Evolutionary conservation across 305 asterid genomes (phyloP), one percentile per base, ranked within the genome.

Genomic region (Petunia hybrid): DNA sequence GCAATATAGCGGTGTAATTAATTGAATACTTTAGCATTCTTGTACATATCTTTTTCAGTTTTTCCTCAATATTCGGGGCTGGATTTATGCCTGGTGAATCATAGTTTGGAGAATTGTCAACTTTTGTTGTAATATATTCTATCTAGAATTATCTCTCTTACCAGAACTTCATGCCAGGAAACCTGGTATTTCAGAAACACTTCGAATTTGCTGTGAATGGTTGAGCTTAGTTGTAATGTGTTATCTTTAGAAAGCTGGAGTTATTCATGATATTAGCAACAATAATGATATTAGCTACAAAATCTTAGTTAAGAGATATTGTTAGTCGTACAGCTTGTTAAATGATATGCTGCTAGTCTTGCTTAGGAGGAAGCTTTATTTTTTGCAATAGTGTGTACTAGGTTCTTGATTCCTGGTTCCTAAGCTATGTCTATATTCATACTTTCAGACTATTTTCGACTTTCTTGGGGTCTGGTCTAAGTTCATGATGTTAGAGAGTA

Each of bases 1-100:
- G 63, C 53, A 51, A 74, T 53, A 74, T 51, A 45, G 60, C 77
- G 31, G 42, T 42, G 12, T 73, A 51, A 53, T 51, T 71, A 12
- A 31, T 35, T 57, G 35, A 57, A 2, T 70, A 14, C 8, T 2
- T 70, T 45, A 10, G 36, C 42, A 71, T 71, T 51, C 63, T 51
- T 42, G 35, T 35, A 51, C 53, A 73, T 51, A 7, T 35, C 35
- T 73, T 62, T 35, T 73, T 22, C 63, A 73, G 36, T 41, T 22
- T 22, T 22, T 10, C n/a, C 4, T 53, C 57, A 53, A 53, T 53
- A 53, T 53, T 53, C 4, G n/a, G 57, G 12, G 57, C 57, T 53
- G 57, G 57, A 10, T 10, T 5, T 53, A 53, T 53, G 57, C n/a
- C 57, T 53, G n/a, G 57, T 53, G 4, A 53, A 51, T 51, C 56